phyloP scores from a whole-genome alignment of 208 protist species.

The Acanthamoeba polyphaga region DNA sequence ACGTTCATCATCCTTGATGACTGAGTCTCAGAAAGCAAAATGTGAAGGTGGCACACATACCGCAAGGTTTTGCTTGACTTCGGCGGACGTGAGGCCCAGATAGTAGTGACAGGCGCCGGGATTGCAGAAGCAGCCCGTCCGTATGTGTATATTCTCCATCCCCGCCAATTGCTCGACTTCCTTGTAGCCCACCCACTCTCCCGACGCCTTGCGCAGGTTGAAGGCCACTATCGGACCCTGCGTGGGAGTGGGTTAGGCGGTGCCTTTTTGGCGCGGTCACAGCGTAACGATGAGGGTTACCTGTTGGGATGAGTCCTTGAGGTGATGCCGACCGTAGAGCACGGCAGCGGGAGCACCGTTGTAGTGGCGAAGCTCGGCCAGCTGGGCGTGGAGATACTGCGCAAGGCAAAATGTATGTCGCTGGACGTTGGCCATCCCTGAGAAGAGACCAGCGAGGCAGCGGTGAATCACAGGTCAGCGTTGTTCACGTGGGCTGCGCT shows the following conservation, averaged over 20 bases:
- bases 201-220: slow-evolving; percentile 84
- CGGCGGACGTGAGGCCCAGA: slow-evolving; percentile 82
- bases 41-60: background rate
- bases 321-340: slow-evolving; percentile 77
- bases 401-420: slow-evolving; percentile 79
- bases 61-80: slow-evolving; percentile 71
- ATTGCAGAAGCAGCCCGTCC: slow-evolving; percentile 90
- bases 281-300: background rate
- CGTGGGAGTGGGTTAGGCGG: too few relatives aligned
- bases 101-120: slow-evolving; percentile 90
- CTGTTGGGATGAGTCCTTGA: background rate
- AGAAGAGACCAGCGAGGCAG: background rate
- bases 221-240: slow-evolving; percentile 85
- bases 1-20: too few relatives aligned
- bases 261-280: background rate
- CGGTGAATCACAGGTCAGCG: background rate
- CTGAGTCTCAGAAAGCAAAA: too few relatives aligned
- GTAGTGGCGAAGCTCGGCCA: slow-evolving; percentile 76
- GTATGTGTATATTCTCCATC: slow-evolving; percentile 84
- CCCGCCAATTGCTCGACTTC: slow-evolving; percentile 86
- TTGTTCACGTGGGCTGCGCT: background rate
- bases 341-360: slow-evolving; percentile 71
- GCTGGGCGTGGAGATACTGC: slow-evolving; percentile 71
- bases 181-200: slow-evolving; percentile 83
- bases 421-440: slow-evolving; percentile 81